phyloP scores from a whole-genome alignment of 2,329 filamentous ascomycete species.

The Arthrinium puccinioides region DNA sequence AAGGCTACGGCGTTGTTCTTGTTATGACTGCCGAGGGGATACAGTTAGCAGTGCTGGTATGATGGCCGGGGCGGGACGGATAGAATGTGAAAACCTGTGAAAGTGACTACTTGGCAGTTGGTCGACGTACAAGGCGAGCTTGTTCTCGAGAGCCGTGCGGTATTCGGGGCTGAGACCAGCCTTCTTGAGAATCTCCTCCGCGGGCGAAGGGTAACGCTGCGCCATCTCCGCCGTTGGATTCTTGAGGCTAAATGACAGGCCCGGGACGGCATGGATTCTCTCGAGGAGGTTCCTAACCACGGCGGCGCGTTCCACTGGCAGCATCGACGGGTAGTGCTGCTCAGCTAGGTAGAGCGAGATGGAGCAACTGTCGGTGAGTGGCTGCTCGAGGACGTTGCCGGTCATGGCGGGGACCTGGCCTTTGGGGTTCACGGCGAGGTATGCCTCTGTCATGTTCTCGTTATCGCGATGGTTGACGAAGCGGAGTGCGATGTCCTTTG shows the following conservation, averaged over 20 bases:
- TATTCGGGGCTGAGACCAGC: constrained; percentile 4
- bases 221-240: constrained; percentile 7
- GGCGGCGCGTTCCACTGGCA: constrained; percentile 2
- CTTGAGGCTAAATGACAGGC: constrained; percentile 7
- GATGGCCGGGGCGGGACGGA: not conserved
- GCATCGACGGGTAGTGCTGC: constrained; percentile 7
- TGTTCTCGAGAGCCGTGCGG: constrained; percentile 5
- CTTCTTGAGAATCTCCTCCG: constrained; percentile 7
- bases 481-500: constrained; percentile 1
- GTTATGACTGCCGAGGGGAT: constrained; percentile 1
- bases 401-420: constrained; percentile 12
- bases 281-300: constrained; percentile 4
- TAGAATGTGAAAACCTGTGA: not conserved
- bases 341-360: constrained; percentile 7
- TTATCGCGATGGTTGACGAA: constrained; percentile 8
- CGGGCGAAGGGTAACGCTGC: constrained; percentile 4
- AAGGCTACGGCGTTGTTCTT: constrained; percentile 6
- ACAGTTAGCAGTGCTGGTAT: not conserved
- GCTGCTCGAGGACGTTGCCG: constrained; percentile 2
- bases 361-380: constrained; percentile 6
- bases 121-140: constrained; percentile 5
- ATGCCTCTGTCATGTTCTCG: constrained; percentile 8
- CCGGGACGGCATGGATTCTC: constrained; percentile 8
- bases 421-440: constrained; percentile 9
- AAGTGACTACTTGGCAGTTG: not conserved